Evolutionary conservation across 192 early-diverging fungal species (phyloP), one percentile per base, ranked within the genome.

Genomic region (Umbelopsis isabellina): DNA sequence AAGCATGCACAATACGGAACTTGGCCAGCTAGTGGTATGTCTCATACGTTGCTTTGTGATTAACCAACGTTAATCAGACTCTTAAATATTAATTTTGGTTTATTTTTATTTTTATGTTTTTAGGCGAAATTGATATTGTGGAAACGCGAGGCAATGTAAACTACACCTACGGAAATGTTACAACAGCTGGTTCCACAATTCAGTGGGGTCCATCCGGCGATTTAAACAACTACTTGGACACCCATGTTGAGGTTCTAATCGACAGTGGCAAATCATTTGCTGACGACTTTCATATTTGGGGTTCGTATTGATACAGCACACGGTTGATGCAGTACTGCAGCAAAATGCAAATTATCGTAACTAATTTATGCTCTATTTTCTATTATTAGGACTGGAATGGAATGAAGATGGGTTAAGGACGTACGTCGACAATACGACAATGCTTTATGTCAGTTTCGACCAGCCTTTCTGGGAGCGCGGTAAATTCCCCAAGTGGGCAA

Each of bases 1-100:
- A 85, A 75, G 21, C 47, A 85, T 61, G 78, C 75, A 48, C 58
- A 72, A 8, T 90, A 90, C 61, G 89, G 88, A 47, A 46, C 53
- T 15, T 86, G 85, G 89, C 89, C 89, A n/a, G 85, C 88, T 1
- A 84, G 81, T 66, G 89, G 88, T 58, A 85, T 84, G 67, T 23
- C 18, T 64, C 13, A 23, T 12, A 33, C 18, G 16, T 7, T 64
- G 61, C 12, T 20, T 27, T 9, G 9, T 15, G 7, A 15, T 33
- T 2, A 20, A 49, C 44, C 16, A 9, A 30, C 18, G 16, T 13
- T 1, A 41, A 22, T 25, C 6, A 30, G 27, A 41, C 49, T 69
- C 20, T 25, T 41, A 33, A 20, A 37, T 12, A 20, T 25, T 15
- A 22, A 15, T 51, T 27, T 30, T 30, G 4, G 9, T 21, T 27